Evolutionary conservation across 306 rosid species (phyloP).

Genomic region (Trifolium fragiferum): DNA sequence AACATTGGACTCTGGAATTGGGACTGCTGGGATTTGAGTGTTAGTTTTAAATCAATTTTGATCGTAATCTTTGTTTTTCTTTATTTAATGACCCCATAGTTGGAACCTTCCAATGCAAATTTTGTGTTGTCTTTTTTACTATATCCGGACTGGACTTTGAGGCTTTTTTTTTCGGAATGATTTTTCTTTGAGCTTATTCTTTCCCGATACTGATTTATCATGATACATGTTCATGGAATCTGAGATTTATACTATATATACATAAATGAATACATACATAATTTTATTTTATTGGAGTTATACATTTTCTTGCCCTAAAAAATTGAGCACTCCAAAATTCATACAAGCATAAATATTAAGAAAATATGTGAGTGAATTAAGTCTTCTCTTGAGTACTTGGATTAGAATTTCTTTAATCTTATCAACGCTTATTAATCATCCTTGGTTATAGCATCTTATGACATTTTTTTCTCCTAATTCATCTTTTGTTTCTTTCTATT

Average conservation of each 20-base stretch:
- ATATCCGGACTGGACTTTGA: constrained; percentile 22
- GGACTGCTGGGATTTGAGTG: constrained; percentile 38
- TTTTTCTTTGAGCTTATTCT: constrained; percentile 4
- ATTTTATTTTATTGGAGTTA: background rate
- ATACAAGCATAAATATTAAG: too few relatives aligned
- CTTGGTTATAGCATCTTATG: too few relatives aligned
- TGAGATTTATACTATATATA: constrained; percentile 14
- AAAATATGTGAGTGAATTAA: too few relatives aligned
- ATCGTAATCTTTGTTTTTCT: constrained; percentile 22
- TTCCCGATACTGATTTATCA: background rate
- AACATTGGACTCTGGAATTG: constrained; percentile 40
- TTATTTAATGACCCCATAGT: constrained; percentile 18
- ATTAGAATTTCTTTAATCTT: too few relatives aligned
- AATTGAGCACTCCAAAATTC: too few relatives aligned
- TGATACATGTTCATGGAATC: constrained; percentile 23
- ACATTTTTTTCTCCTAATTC: too few relatives aligned
- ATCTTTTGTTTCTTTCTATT: too few relatives aligned
- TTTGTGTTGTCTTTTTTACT: constrained; percentile 34
- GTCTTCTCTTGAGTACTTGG: too few relatives aligned
- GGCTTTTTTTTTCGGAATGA: background rate
- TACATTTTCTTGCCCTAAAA: background rate
- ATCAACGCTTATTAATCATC: too few relatives aligned
- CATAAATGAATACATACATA: constrained; percentile 29
- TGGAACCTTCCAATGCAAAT: constrained; percentile 37
- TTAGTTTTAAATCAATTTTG: constrained; percentile 51